A percentile compares a stretch with the other conserved stretches of the same genome.
phyloP scores from a whole-genome alignment of 2,329 filamentous ascomycete genomes.

The Chaetomium globosum region DNA sequence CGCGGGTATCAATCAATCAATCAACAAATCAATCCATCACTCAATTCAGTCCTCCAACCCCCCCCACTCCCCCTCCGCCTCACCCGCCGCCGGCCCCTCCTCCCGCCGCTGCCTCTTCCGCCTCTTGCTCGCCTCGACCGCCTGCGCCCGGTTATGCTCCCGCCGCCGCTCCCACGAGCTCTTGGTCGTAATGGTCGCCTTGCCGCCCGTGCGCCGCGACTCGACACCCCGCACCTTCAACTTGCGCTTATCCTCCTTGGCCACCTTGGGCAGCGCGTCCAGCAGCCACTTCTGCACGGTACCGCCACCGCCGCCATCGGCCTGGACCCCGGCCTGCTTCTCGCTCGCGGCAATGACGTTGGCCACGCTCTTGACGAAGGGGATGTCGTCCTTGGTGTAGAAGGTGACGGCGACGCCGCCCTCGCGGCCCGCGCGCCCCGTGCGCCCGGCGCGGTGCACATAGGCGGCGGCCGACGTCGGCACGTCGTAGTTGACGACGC shows the following conservation, averaged over 20 bases:
- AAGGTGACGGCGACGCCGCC: slow-evolving; percentile 91
- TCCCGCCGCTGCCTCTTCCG: slow-evolving; percentile 47
- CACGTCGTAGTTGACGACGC: slow-evolving; percentile 96
- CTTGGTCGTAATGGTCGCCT: slow-evolving; percentile 78
- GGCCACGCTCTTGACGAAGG: slow-evolving; percentile 83
- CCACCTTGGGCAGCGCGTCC: slow-evolving; percentile 79
- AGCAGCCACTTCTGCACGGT: slow-evolving; percentile 83
- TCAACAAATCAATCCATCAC: slow-evolving; percentile 7
- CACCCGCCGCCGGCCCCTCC: slow-evolving; percentile 21
- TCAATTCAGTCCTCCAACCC: slow-evolving; percentile 36
- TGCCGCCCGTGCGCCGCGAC: slow-evolving; percentile 56
- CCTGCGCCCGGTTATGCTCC: slow-evolving; percentile 67
- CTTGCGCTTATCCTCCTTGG: slow-evolving; percentile 80
- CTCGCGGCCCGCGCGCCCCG: slow-evolving; percentile 81
- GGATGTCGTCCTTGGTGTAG: slow-evolving; percentile 93
- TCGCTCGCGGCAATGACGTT: slow-evolving; percentile 88
- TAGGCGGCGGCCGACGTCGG: slow-evolving; percentile 88
- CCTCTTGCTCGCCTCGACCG: slow-evolving; percentile 63
- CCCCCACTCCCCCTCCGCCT: slow-evolving; percentile 37
- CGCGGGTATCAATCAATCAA: slow-evolving; percentile 28
- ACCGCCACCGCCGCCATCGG: slow-evolving; percentile 35
- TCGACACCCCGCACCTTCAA: slow-evolving; percentile 82
- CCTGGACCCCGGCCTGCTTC: slow-evolving; percentile 59
- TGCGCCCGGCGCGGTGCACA: slow-evolving; percentile 89
- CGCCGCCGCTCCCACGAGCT: slow-evolving; percentile 72